A percentile compares a stretch with the other conserved stretches of the same genome.
Conservation (phyloP, 768 basidiomycete genomes). For the Dioszegia aurantiaca region DNA sequence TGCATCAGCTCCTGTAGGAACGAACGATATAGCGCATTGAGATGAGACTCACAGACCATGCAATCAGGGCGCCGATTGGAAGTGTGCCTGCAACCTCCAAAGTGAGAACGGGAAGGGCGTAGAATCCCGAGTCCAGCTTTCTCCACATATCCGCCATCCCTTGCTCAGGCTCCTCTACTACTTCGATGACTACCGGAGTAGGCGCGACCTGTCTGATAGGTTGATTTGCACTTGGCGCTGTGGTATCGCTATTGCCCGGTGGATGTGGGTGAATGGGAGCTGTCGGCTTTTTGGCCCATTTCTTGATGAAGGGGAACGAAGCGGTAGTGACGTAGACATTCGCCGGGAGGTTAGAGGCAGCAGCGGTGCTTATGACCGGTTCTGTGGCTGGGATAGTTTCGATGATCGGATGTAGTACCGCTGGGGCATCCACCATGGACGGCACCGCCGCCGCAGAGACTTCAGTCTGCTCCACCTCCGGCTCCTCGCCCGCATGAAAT, state of each 20-base stretch:
- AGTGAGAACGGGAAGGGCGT: slow-evolving; percentile 8
- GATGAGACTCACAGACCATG: slow-evolving; percentile 32
- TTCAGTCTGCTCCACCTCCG: too few species aligned
- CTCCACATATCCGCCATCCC: slow-evolving; percentile 1
- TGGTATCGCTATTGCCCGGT: too few species aligned
- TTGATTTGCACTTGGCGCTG: too few species aligned
- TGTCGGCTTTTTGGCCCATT: neutral
- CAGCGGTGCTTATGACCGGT: slow-evolving; percentile 10
- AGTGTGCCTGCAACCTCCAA: neutral
- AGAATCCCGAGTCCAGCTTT: slow-evolving; percentile 22
- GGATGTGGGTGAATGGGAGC: neutral
- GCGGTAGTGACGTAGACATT: slow-evolving; percentile 16
- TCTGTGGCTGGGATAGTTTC: neutral
- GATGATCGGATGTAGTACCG: too few species aligned
- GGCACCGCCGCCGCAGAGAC: too few species aligned
- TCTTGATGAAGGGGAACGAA: slow-evolving; percentile 13
- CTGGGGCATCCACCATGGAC: too few species aligned
- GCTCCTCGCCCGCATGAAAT: slow-evolving; percentile 16
- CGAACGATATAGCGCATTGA: neutral
- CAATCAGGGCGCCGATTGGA: slow-evolving; percentile 18
- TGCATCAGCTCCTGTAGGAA: too few species aligned
- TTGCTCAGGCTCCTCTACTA: too few species aligned
- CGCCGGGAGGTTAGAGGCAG: neutral
- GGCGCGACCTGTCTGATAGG: too few species aligned
- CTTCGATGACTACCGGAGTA: too few species aligned